phyloP scores from a whole-genome alignment of 2,329 filamentous ascomycete species.

The Stagonosporopsis rhizophila region DNA sequence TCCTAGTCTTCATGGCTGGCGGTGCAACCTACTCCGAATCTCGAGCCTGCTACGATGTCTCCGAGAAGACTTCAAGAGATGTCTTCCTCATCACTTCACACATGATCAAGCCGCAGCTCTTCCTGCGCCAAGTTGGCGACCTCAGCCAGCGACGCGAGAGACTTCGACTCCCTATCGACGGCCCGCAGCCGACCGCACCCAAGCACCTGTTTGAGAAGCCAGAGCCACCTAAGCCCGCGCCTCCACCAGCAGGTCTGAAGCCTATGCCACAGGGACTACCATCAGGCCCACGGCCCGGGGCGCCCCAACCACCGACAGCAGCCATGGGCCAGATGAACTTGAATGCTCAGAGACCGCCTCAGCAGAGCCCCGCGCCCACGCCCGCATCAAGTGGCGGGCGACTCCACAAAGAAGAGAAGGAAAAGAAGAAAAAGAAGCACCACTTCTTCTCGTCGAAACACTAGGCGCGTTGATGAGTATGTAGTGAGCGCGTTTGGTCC shows the following conservation, averaged over 20 bases:
- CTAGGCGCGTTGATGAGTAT: conserved; percentile 17
- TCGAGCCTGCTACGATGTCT: conserved; percentile 86
- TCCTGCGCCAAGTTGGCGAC: conserved; percentile 82
- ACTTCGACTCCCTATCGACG: conserved; percentile 81
- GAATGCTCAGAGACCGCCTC: conserved; percentile 32
- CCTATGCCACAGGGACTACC: conserved; percentile 41
- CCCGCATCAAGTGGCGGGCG: conserved; percentile 27
- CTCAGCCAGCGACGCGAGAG: conserved; percentile 76
- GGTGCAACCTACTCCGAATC: conserved; percentile 94
- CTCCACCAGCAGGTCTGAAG: conserved; percentile 58
- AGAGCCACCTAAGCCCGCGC: conserved; percentile 60
- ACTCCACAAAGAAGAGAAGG: conserved; percentile 33
- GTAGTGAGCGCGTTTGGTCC: neutral
- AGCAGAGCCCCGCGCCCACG: conserved; percentile 22
- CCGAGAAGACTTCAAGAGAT: conserved; percentile 75
- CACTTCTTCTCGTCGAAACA: conserved; percentile 58
- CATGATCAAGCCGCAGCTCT: conserved; percentile 87
- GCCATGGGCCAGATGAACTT: conserved; percentile 44
- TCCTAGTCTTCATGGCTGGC: conserved; percentile 94
- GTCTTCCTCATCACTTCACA: conserved; percentile 90
- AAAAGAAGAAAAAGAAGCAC: conserved; percentile 64
- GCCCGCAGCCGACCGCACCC: conserved; percentile 81
- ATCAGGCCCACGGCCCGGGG: conserved; percentile 34
- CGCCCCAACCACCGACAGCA: conserved; percentile 44
- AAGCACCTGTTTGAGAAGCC: conserved; percentile 84